These are phyloP conservation scores for Podosphaera fusca DNA, from an alignment of 2,329 filamentous ascomycete species.

Conservation along the genomic window DNA sequence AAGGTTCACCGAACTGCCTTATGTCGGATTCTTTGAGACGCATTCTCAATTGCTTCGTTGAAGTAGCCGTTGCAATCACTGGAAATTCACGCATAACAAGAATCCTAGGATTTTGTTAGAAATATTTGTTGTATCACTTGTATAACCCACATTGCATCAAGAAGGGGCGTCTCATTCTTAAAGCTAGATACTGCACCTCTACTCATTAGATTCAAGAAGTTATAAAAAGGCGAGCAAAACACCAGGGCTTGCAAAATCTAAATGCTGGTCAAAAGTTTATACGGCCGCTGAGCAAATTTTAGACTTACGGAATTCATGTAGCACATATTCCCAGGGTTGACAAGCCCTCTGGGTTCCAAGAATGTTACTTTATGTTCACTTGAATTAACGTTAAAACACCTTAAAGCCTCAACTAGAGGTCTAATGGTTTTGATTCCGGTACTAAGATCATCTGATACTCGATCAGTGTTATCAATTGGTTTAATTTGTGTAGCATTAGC, in stretches of 20 bases:
- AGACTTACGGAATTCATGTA: slow-evolving; percentile 93
- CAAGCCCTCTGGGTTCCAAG: slow-evolving; percentile 74
- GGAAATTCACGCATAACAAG: slow-evolving; percentile 90
- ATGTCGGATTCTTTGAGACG: slow-evolving; percentile 62
- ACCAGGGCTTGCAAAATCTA: slow-evolving; percentile 88
- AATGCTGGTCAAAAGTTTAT: slow-evolving; percentile 10
- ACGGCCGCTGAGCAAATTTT: neutral
- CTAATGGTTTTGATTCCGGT: slow-evolving; percentile 18
- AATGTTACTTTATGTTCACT: slow-evolving; percentile 45
- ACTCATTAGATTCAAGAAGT: slow-evolving; percentile 71
- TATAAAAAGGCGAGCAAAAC: slow-evolving; percentile 84
- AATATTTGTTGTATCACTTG: neutral
- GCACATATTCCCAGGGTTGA: slow-evolving; percentile 97
- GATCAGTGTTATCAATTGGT: slow-evolving; percentile 14
- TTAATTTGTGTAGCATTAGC: slow-evolving; percentile 19
- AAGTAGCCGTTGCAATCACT: slow-evolving; percentile 55
- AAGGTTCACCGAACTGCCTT: slow-evolving; percentile 73
- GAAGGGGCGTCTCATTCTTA: slow-evolving; percentile 78
- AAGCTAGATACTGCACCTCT: slow-evolving; percentile 73
- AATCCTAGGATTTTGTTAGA: slow-evolving; percentile 33
- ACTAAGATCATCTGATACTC: slow-evolving; percentile 20
- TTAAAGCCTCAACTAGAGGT: slow-evolving; percentile 55
- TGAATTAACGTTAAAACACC: slow-evolving; percentile 39
- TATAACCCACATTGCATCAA: slow-evolving; percentile 69
- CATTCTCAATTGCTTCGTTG: slow-evolving; percentile 48